Evolutionary conservation across 805 yeast genomes (phyloP).

Genomic region (Saturnispora quitensis): DNA sequence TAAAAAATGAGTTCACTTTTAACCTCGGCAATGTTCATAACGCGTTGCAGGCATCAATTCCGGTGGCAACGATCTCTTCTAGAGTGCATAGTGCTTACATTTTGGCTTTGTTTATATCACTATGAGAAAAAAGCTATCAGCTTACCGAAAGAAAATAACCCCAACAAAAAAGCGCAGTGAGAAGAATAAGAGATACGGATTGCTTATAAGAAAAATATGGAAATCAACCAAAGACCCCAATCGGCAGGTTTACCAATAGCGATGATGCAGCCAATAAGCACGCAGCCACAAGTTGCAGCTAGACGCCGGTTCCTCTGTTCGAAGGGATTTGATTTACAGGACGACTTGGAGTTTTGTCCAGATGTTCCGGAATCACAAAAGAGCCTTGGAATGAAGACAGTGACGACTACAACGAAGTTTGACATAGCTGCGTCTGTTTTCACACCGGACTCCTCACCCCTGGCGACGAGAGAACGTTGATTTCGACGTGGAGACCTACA

Average conservation of each 20-base stretch:
- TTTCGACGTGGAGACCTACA: neutral
- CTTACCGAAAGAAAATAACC: neutral
- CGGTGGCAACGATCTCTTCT: neutral
- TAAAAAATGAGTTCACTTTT: neutral
- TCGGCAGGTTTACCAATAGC: neutral
- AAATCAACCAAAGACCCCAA: neutral
- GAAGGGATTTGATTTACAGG: conserved; percentile 3
- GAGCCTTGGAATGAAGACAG: neutral
- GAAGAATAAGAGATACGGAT: neutral
- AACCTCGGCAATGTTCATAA: neutral
- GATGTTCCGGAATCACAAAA: neutral
- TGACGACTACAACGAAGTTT: conserved; percentile 1
- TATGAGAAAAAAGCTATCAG: neutral
- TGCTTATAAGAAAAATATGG: neutral
- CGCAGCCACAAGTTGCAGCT: neutral
- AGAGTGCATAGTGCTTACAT: neutral
- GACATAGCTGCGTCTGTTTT: conserved; percentile 5
- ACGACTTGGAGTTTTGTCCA: conserved; percentile 8
- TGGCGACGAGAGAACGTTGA: neutral
- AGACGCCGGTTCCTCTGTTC: conserved; percentile 7
- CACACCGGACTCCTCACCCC: conserved; percentile 7
- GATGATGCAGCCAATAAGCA: neutral
- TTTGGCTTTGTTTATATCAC: neutral
- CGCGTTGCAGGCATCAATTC: neutral
- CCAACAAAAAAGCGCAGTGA: neutral